Conservation (phyloP, 495 filamentous ascomycete species). For the Neurospora sp. region DNA sequence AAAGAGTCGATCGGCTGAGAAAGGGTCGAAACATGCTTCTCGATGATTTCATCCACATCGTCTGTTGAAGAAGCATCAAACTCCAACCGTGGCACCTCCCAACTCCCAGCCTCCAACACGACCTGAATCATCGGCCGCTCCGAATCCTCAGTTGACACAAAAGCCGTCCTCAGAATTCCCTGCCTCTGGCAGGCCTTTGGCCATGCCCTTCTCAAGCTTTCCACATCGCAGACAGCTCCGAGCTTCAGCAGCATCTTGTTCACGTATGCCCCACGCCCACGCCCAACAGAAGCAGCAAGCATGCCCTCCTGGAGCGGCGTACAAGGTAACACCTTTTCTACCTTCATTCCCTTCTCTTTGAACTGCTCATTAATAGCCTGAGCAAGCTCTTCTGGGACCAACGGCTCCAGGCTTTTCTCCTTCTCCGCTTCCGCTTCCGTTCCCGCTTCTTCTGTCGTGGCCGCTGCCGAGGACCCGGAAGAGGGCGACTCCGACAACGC, state of each 20-base stretch:
- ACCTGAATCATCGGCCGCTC: slow-evolving; percentile 49
- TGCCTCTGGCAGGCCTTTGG: slow-evolving; percentile 42
- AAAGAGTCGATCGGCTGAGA: slow-evolving; percentile 21
- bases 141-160: slow-evolving; percentile 41
- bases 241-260: slow-evolving; percentile 36
- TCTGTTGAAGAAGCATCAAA: slow-evolving; percentile 7
- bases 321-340: slow-evolving; percentile 58
- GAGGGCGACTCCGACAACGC: slow-evolving; percentile 7
- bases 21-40: slow-evolving; percentile 16
- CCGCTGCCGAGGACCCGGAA: neutral
- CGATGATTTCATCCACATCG: slow-evolving; percentile 1
- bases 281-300: slow-evolving; percentile 44
- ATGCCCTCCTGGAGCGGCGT: slow-evolving; percentile 77
- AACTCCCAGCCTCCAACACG: slow-evolving; percentile 27
- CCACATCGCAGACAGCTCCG: neutral
- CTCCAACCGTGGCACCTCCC: slow-evolving; percentile 22
- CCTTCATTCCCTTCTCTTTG: slow-evolving; percentile 16
- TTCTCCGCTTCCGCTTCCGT: neutral
- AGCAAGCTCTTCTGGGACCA: slow-evolving; percentile 30
- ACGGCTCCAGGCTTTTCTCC: neutral
- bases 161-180: slow-evolving; percentile 54
- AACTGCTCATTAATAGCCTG: slow-evolving; percentile 25
- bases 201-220: slow-evolving; percentile 33
- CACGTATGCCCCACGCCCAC: slow-evolving; percentile 26
- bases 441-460: neutral